Evolutionary conservation across 2,329 filamentous ascomycete genomes (phyloP), one percentile per base, ranked within the genome.

Genomic region (Fusarium caatingaense): DNA sequence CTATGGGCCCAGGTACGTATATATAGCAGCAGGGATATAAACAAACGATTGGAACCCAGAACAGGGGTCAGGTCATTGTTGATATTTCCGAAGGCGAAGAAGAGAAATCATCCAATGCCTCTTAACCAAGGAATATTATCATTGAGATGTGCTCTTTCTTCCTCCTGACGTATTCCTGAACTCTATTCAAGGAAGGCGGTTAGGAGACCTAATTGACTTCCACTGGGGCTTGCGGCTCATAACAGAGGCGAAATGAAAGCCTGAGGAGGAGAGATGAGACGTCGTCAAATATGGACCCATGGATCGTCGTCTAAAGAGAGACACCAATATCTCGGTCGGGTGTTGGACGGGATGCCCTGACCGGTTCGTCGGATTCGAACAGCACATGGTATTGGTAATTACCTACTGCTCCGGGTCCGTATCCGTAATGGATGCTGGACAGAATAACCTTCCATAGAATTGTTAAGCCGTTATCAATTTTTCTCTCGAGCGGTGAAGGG

Each of bases 271-370:
- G 61, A 60, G 47, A 72, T 64, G 70, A 73, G 59, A 32, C 47
- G 63, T 74, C 61, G 72, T 72, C 66, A 72, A 68, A 74, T 63
- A 74, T 74, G 72, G 72, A 70, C 59, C 62, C 68, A 68, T 71
- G 63, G 72, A 70, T 73, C 70, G 59, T 63, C 72, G 64, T 66
- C 45, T 50, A 60, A 58, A 66, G 42, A 61, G 68, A 68, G 45
- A 58, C 46, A 54, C 49, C 64, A 50, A 45, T 61, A 66, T 48
- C 63, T 54, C 32, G 44, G 48, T 50, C 32, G 48, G 48, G 48
- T 37, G 30, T 30, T 65, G 41, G 34, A 51, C 32, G 34, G 32
- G 49, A 42, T 25, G 30, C 21, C 18, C 32, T 23, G 45, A 30
- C 59, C 40, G 37, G 61, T 50, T 56, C 25, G 30, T 59, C 21